Conservation (phyloP, 495 filamentous ascomycete genomes). For the Glarea lozoyensis region DNA sequence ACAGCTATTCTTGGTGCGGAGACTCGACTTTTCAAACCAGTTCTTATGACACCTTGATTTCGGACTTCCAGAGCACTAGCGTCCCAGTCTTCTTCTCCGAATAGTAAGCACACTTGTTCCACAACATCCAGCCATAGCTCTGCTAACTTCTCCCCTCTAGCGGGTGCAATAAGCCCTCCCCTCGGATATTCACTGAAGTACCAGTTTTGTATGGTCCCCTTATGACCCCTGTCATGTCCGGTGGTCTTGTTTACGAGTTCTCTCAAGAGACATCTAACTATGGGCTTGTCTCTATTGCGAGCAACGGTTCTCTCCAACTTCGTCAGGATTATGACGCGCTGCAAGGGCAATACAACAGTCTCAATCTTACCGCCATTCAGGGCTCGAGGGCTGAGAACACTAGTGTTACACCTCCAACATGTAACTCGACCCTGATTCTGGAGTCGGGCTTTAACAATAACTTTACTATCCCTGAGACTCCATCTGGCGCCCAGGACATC, state of each 20-base stretch:
- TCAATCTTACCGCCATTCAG: constrained; percentile 59
- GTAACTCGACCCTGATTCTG: constrained; percentile 54
- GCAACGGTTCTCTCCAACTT: constrained; percentile 54
- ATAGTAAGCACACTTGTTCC: too few species aligned
- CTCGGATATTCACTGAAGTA: constrained; percentile 80
- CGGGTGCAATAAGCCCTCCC: constrained; percentile 77
- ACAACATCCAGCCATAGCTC: too few species aligned
- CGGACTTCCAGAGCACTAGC: constrained; percentile 59
- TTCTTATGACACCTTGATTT: constrained; percentile 62
- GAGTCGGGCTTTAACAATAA: constrained; percentile 55
- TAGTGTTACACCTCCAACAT: constrained; percentile 44
- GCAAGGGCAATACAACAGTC: constrained; percentile 58
- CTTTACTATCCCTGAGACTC: constrained; percentile 60
- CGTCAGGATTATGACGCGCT: constrained; percentile 70
- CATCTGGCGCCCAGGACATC: constrained; percentile 32
- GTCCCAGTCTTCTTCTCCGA: constrained; percentile 95
- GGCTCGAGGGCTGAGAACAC: constrained; percentile 45
- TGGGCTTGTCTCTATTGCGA: constrained; percentile 64
- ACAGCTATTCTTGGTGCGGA: constrained; percentile 95
- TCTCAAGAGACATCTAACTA: constrained; percentile 64
- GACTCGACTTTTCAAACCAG: constrained; percentile 59
- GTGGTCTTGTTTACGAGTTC: constrained; percentile 86
- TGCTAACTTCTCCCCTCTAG: too few species aligned
- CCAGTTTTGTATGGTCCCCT: constrained; percentile 65
- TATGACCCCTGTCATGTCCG: constrained; percentile 73